Conservation (phyloP, 1,284 basidiomycete genomes). For the Porodaedalea pini region DNA sequence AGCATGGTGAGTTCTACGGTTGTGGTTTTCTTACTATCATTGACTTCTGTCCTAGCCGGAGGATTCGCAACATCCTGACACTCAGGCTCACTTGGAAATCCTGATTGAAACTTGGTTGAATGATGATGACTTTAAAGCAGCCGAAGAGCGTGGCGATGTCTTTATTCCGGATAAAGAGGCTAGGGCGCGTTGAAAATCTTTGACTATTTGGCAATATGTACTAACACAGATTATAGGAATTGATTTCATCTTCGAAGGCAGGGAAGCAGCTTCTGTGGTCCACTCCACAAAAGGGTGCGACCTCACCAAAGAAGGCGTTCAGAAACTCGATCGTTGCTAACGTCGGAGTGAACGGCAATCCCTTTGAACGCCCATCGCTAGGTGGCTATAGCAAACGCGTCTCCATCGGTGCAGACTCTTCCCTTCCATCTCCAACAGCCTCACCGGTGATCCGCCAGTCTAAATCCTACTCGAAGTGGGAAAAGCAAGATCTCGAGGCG, state of each 20-base stretch:
- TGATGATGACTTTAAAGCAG: slow-evolving; percentile 64
- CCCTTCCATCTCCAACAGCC: slow-evolving; percentile 36
- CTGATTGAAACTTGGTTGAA: slow-evolving; percentile 73
- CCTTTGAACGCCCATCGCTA: slow-evolving; percentile 33
- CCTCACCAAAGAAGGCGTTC: slow-evolving; percentile 32
- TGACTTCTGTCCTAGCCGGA: slow-evolving; percentile 46
- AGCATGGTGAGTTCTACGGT: slow-evolving; percentile 54
- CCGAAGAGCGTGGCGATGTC: slow-evolving; percentile 56
- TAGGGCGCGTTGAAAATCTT: slow-evolving; percentile 22
- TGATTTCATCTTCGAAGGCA: slow-evolving; percentile 31
- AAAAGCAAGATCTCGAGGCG: slow-evolving; percentile 77
- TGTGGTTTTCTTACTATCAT: slow-evolving; percentile 6
- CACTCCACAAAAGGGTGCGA: slow-evolving; percentile 36
- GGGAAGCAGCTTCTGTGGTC: slow-evolving; percentile 50
- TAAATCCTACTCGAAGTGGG: slow-evolving; percentile 69
- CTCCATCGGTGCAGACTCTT: slow-evolving; percentile 33
- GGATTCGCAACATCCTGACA: slow-evolving; percentile 74
- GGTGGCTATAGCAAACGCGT: slow-evolving; percentile 36
- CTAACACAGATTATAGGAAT: slow-evolving; percentile 23
- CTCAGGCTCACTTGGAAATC: slow-evolving; percentile 58
- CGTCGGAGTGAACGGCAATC: slow-evolving; percentile 36
- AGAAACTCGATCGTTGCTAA: slow-evolving; percentile 46
- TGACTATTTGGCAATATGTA: not conserved
- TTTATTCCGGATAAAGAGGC: slow-evolving; percentile 49
- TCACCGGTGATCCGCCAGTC: slow-evolving; percentile 49